Evolutionary conservation across 2,329 filamentous ascomycete species (phyloP), one percentile per base, ranked within the genome.

Genomic region (Polychaeton citri): DNA sequence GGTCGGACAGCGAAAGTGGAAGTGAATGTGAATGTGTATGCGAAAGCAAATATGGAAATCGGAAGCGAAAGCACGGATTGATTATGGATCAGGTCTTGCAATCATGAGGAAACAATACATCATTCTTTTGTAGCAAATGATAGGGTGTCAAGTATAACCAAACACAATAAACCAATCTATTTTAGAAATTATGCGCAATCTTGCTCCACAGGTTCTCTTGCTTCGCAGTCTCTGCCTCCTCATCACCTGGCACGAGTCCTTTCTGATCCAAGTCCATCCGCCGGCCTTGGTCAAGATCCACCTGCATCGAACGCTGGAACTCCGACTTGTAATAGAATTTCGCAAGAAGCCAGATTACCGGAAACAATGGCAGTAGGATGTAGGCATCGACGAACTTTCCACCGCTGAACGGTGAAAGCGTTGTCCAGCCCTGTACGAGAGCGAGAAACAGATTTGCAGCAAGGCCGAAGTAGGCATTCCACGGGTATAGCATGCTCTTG

Each of bases 361-460:
- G 54, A 38, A 72, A 72, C 2, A 72, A 50, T 1, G 65, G 66
- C 1, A 73, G 42, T 44, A 74, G 58, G 36, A 72, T 67, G 44
- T 74, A 74, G 40, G 67, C 69, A 34, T 70, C 62, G 19, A 74
- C 65, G 44, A 74, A 73, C 6, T 57, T 59, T 2, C 63, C 63
- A 0, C 62, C 58, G 20, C 61, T 61, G 43, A 69, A 74, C 0
- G 65, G 68, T 30, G 59, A 60, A 35, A 73, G 68, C 2, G 66
- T 68, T 4, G 63, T 65, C 52, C 72, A 73, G 9, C 69, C 70
- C 42, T 71, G 67, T 30, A 66, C 62, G 33, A 71, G 63, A 2
- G 70, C 59, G 3, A 73, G 57, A 37, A 65, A 62, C 13, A 68
- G 49, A 34, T 71, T 69, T 19, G 64, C 57, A 20, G 50, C 45